Evolutionary conservation across 2,329 filamentous ascomycete species (phyloP), one percentile per base, ranked within the genome.

Genomic region (Calonectria hongkongensis): DNA sequence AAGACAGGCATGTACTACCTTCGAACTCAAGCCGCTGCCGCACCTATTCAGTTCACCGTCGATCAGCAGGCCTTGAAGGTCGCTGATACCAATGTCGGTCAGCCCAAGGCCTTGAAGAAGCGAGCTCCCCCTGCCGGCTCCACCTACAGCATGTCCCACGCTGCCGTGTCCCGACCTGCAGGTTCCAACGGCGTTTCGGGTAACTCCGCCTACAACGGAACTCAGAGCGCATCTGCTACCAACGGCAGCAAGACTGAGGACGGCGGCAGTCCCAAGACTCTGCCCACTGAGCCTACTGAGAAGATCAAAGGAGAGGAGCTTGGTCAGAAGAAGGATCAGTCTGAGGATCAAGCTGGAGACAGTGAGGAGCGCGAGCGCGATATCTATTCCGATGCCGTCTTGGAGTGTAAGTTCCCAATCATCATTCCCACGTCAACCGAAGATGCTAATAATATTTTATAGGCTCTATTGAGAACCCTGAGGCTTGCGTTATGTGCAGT

Each of bases 1-100:
- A 99, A 99, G 94, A 99, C 97, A 43, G 97, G 97, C 88, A 98
- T 99, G 97, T 99, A 99, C 92, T 99, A 99, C 87, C 93, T 99
- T 80, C 95, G 97, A 81, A 99, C 97, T 60, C 97, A 98, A 92
- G 97, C 97, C 75, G 97, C 97, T 43, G 96, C 96, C 21, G 95
- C 96, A 58, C 97, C 97, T 67, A 99, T 99, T 78, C 97, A 99
- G 86, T 99, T 99, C 89, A 99, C 97, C 5, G 97, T 99, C 82
- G 97, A 99, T 83, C 96, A 99, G 86, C 95, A 98, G 86, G 94
- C 95, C 70, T 92, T 99, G 79, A 95, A 95, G 88, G 92, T 98
- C 58, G 91, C 91, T 47, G 97, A 99, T 83, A 94, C 92, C 76
- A 94, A 93, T 79, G 88, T 96, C 58, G 92, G 93, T 77, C 92